Evolutionary conservation across 768 basidiomycete species (phyloP).

Genomic region (Heimioporus sp.): DNA sequence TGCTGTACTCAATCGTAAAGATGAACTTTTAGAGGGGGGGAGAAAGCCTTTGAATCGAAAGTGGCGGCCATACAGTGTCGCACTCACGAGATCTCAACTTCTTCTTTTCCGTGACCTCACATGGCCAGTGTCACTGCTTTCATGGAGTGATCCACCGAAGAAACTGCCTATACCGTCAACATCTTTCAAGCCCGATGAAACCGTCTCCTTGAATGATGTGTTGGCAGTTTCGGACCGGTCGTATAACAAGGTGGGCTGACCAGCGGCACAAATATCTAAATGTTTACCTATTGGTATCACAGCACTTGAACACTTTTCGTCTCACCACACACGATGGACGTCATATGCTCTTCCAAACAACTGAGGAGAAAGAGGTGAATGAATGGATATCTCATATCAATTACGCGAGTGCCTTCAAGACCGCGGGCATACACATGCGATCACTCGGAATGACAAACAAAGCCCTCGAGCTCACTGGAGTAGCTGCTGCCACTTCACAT

Average conservation of each 20-base stretch:
- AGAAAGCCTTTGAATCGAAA: conserved; percentile 76
- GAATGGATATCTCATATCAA: conserved; percentile 92
- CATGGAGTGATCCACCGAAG: conserved; percentile 39
- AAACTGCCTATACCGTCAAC: conserved; percentile 38
- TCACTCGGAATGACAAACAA: conserved; percentile 63
- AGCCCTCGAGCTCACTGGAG: conserved; percentile 75
- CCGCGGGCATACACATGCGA: conserved; percentile 79
- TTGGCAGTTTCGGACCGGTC: conserved; percentile 79
- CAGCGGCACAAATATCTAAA: background rate
- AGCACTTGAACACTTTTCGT: conserved; percentile 72
- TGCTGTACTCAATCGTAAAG: conserved; percentile 79
- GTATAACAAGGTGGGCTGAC: conserved; percentile 64
- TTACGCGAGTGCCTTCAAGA: conserved; percentile 91
- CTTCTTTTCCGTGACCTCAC: conserved; percentile 81
- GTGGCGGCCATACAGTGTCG: conserved; percentile 84
- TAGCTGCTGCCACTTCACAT: conserved; percentile 84
- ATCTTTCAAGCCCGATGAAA: conserved; percentile 78
- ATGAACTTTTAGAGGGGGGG: conserved; percentile 73
- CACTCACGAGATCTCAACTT: conserved; percentile 87
- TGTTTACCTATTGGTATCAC: conserved; percentile 2
- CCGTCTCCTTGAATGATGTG: conserved; percentile 71
- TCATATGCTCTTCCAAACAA: conserved; percentile 77
- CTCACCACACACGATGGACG: conserved; percentile 75
- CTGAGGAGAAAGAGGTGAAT: conserved; percentile 69
- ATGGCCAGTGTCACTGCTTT: conserved; percentile 48